Percentiles rank a stretch among this genome's conserved stretches.
Conservation (phyloP, 345 rosid species). For the Erucastrum elatum region DNA sequence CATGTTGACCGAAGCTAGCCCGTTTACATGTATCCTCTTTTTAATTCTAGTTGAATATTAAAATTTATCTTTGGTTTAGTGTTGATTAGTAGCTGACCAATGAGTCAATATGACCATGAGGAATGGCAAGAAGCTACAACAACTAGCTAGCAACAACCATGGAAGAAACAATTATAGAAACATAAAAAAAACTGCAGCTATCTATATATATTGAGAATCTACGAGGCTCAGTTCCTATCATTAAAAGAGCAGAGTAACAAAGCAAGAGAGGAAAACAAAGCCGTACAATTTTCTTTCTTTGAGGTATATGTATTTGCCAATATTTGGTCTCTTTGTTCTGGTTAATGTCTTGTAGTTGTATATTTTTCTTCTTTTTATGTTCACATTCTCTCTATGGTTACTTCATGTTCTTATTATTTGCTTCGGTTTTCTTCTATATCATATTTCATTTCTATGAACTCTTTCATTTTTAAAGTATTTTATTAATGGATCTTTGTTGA, state of each 20-base stretch:
- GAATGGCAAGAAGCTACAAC: not conserved
- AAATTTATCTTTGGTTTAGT: not conserved
- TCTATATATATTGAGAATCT: not conserved
- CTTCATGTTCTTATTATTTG: no score
- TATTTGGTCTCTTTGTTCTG: not conserved
- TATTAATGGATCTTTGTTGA: not conserved
- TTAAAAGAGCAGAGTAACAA: not conserved
- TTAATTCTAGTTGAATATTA: not conserved
- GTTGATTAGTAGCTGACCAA: not conserved
- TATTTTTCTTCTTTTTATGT: not conserved
- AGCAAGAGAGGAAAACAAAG: not conserved
- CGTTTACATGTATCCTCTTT: not conserved
- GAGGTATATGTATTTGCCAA: not conserved
- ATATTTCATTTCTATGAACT: no score
- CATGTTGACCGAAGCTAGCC: not conserved
- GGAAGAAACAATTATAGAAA: no score
- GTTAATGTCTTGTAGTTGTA: not conserved
- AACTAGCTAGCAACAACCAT: not conserved
- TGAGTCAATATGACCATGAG: not conserved
- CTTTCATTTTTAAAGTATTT: not conserved
- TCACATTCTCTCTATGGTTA: no score
- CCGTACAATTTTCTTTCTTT: not conserved
- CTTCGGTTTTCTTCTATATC: no score
- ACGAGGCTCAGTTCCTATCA: not conserved
- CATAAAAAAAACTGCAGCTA: not conserved